Evolutionary conservation across 306 rosid genomes (phyloP).

Genomic region (Castanopsis chinensis): DNA sequence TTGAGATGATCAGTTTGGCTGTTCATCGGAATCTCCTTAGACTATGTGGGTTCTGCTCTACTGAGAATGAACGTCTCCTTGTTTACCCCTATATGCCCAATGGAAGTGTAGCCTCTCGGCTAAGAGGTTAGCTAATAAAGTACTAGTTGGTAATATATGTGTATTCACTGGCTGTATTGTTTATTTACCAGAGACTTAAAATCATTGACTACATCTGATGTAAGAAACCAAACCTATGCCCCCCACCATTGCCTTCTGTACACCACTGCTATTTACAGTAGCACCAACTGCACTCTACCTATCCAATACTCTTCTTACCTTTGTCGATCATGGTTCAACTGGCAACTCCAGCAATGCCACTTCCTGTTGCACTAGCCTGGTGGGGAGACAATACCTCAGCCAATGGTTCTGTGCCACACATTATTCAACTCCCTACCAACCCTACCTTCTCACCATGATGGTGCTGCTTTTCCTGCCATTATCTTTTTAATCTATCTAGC

Average conservation of each 20-base stretch:
- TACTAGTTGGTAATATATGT: not conserved
- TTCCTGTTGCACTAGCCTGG: not conserved
- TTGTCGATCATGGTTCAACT: not conserved
- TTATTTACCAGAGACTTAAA: not conserved
- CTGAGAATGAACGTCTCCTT: constrained; percentile 88
- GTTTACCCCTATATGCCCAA: constrained; percentile 97
- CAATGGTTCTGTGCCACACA: not conserved
- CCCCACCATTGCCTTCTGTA: not conserved
- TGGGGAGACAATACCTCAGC: not conserved
- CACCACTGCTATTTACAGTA: not conserved
- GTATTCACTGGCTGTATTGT: not conserved
- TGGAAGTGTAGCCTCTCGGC: constrained; percentile 92
- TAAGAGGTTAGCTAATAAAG: constrained; percentile 65
- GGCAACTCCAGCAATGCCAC: not conserved
- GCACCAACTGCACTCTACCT: not conserved
- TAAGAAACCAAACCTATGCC: not conserved
- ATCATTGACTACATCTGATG: not conserved
- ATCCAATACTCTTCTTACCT: not conserved
- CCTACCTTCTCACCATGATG: not conserved
- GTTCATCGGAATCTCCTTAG: constrained; percentile 90
- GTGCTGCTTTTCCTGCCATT: constrained; percentile 9
- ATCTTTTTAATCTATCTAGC: not conserved
- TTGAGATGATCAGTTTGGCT: constrained; percentile 95
- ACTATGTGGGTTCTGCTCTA: constrained; percentile 91
- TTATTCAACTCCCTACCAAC: not conserved